A percentile compares a stretch with the other conserved stretches of the same genome.
Evolutionary conservation across 1,284 basidiomycete species (phyloP).

Genomic region (Clitocybe nebularis): DNA sequence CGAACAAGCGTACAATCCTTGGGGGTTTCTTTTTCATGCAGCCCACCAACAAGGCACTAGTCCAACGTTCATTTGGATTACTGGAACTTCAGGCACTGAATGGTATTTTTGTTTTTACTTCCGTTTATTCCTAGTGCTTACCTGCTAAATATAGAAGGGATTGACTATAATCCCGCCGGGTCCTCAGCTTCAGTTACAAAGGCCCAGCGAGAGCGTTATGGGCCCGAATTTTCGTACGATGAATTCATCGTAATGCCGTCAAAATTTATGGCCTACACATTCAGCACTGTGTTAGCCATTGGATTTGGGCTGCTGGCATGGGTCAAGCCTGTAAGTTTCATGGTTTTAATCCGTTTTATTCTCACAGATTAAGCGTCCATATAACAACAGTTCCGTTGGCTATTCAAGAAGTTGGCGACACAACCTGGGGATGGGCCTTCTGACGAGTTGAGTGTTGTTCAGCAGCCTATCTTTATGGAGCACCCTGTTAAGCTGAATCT

Average conservation of each 20-base stretch:
- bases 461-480: not conserved
- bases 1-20: conserved; percentile 35
- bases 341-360: conserved; percentile 1
- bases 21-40: conserved; percentile 68
- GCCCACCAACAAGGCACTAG: conserved; percentile 58
- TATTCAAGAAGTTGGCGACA: conserved; percentile 47
- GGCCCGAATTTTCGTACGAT: conserved; percentile 66
- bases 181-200: not conserved
- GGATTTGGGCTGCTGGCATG: conserved; percentile 29
- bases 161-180: not conserved
- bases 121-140: not conserved
- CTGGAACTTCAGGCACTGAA: conserved; percentile 38
- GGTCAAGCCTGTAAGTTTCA: conserved; percentile 35
- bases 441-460: conserved; percentile 41
- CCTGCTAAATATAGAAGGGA: not conserved
- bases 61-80: conserved; percentile 79
- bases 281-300: conserved; percentile 36
- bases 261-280: conserved; percentile 37
- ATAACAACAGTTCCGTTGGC: conserved; percentile 50
- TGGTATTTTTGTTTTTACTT: conserved; percentile 8
- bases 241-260: conserved; percentile 57
- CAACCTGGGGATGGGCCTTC: conserved; percentile 62
- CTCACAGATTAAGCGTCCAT: conserved; percentile 1
- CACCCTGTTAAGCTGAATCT: not conserved
- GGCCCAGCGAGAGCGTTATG: conserved; percentile 42